Percentiles rank a stretch among this genome's conserved stretches.
Conservation (phyloP, 768 basidiomycete species). For the Agrocybe chaxingu region DNA sequence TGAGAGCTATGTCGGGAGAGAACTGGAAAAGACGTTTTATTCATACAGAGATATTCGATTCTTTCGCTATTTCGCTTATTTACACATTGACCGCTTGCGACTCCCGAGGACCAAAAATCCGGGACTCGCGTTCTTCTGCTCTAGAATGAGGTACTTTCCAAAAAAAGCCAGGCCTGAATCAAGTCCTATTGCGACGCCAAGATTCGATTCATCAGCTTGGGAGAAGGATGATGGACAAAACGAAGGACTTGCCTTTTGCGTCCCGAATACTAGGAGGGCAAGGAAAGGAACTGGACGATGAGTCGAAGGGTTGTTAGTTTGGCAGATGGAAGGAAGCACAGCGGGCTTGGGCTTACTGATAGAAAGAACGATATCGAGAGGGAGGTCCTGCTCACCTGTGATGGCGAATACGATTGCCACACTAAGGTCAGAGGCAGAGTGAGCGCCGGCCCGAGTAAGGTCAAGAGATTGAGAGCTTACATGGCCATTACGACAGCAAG, state of each 20-base stretch:
- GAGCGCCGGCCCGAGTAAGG: neutral
- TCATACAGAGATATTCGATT: too few relatives aligned
- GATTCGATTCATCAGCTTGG: neutral
- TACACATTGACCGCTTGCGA: too few relatives aligned
- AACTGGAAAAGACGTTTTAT: too few relatives aligned
- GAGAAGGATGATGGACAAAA: neutral
- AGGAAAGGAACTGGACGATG: conserved; percentile 13
- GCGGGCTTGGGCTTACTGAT: conserved; percentile 11
- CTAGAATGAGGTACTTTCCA: neutral
- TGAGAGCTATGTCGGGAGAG: too few relatives aligned
- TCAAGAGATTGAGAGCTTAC: conserved; percentile 8
- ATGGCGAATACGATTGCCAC: conserved; percentile 16
- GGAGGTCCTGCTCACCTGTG: conserved; percentile 8
- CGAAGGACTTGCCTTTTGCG: conserved; percentile 11
- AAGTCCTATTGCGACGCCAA: conserved; percentile 8
- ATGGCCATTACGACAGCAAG: conserved; percentile 16
- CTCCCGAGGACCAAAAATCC: too few relatives aligned
- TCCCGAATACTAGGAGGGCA: conserved; percentile 20
- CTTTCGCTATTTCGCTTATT: too few relatives aligned
- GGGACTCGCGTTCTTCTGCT: too few relatives aligned
- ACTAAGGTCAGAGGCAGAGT: conserved; percentile 1
- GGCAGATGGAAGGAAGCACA: neutral
- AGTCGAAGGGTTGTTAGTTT: neutral
- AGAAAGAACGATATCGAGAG: conserved; percentile 19
- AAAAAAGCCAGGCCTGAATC: conserved; percentile 9